Base-by-base conservation (phyloP, 2,329 filamentous ascomycete genomes). In the Apiospora sp. region DNA sequence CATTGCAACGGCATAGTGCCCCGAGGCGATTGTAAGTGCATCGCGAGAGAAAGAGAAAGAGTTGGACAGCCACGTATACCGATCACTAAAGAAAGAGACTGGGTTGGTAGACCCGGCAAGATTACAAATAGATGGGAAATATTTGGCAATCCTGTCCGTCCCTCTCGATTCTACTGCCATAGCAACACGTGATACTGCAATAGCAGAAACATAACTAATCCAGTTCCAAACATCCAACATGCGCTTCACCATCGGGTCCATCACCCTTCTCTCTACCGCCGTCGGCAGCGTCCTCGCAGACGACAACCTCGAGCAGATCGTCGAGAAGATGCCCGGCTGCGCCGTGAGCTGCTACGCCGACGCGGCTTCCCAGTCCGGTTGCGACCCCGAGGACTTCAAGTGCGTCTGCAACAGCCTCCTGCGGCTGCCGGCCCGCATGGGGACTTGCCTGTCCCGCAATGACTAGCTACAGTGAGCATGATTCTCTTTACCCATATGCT, bases 271-370 rank as follows among this genome's bases (percentile, higher is more conserved):
- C 67, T 27, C 67, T n/a, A n/a, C 41, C 67, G 43, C 41, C 24
- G 41, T 13, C 41, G 12, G 6, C 41, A 41, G 41, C 41, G 44
- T 44, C 67, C 7, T 68, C 6, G 67, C 67, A 7, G 67, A n/a
- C n/a, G 67, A 68, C 67, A 48, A 44, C 67, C 67, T 68, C 41
- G 12, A 68, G 8, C 41, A 68, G 67, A 68, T 68, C n/a, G 67
- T 68, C 67, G 27, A 48, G 41, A 48, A 48, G 41, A 68, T 68
- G 67, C 67, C 67, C n/a, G 67, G 44, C 43, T 68, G 67, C 24
- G 67, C 67, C 41, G 19, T 68, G 67, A 27, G 67, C 41, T 68
- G 67, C 67, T 68, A 68, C 67, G 44, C n/a, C 43, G 41, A 68
- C 24, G 67, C 67, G 41, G n/a, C 37, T 41, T 5, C 24, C 24